phyloP scores from a whole-genome alignment of 805 yeast species.

The Ascoidea tarda region DNA sequence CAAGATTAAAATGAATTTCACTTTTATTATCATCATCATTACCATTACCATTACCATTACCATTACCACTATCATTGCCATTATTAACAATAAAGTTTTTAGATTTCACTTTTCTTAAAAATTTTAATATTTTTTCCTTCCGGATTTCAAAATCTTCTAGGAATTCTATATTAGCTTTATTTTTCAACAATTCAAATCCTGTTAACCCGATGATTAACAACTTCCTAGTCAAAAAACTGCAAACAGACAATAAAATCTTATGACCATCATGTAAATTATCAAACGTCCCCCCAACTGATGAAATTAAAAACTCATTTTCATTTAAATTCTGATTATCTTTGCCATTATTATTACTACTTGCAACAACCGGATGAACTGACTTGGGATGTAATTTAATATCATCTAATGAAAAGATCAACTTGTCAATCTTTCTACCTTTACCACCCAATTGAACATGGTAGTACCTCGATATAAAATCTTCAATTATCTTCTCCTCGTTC shows the following conservation, averaged over 20 bases:
- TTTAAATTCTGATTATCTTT: too few relatives aligned
- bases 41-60: too few relatives aligned
- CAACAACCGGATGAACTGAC: too few relatives aligned
- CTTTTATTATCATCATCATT: too few relatives aligned
- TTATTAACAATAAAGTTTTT: not conserved
- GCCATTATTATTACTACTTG: too few relatives aligned
- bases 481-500: not conserved
- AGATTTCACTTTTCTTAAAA: conserved; percentile 36
- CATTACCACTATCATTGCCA: too few relatives aligned
- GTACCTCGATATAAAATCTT: not conserved
- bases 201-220: conserved; percentile 73
- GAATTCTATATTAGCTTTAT: conserved; percentile 58
- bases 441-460: not conserved
- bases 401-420: too few relatives aligned
- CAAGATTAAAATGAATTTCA: conserved; percentile 12
- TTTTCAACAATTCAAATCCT: conserved; percentile 53
- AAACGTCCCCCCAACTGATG: conserved; percentile 91
- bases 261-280: conserved; percentile 97
- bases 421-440: too few relatives aligned
- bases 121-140: conserved; percentile 27
- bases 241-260: conserved; percentile 62
- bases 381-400: too few relatives aligned
- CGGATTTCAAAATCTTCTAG: conserved; percentile 48
- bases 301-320: conserved; percentile 15
- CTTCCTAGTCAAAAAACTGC: conserved; percentile 43